Percentiles rank a stretch among this genome's conserved stretches.
Evolutionary conservation across 306 rosid species (phyloP).

Genomic region (Astragalus membranaceus): DNA sequence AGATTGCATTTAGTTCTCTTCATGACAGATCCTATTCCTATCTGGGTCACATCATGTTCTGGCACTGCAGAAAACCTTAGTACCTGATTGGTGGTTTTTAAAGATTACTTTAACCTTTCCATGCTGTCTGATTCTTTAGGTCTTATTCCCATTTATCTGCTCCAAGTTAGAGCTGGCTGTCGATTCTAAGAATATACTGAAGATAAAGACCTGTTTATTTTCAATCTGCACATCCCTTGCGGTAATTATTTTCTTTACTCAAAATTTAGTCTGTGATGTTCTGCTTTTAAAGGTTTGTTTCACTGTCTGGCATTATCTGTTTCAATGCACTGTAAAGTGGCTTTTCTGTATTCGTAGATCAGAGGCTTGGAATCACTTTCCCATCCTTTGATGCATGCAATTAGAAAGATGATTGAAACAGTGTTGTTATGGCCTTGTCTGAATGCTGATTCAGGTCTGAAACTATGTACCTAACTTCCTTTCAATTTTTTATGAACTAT

Average conservation of each 20-base stretch:
- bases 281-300: conserved; percentile 12
- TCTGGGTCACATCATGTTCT: conserved; percentile 12
- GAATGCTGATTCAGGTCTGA: conserved; percentile 67
- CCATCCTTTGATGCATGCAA: conserved; percentile 45
- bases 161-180: conserved; percentile 47
- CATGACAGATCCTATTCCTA: background rate
- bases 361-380: conserved; percentile 57
- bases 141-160: conserved; percentile 56
- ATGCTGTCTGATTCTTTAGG: conserved; percentile 38
- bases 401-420: conserved; percentile 54
- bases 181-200: conserved; percentile 34
- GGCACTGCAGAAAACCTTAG: conserved; percentile 8
- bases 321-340: conserved; percentile 13
- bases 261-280: conserved; percentile 2
- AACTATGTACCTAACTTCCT: background rate
- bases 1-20: background rate
- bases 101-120: conserved; percentile 13
- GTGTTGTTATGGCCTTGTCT: conserved; percentile 71
- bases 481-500: background rate
- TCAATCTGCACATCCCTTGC: conserved; percentile 75
- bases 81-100: background rate
- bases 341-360: conserved; percentile 44
- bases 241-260: conserved; percentile 39
- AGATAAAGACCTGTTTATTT: conserved; percentile 72
- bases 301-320: conserved; percentile 13